These are phyloP conservation scores for Lipomyces orientalis DNA, from an alignment of 805 yeast species.

Conservation along the genomic window DNA sequence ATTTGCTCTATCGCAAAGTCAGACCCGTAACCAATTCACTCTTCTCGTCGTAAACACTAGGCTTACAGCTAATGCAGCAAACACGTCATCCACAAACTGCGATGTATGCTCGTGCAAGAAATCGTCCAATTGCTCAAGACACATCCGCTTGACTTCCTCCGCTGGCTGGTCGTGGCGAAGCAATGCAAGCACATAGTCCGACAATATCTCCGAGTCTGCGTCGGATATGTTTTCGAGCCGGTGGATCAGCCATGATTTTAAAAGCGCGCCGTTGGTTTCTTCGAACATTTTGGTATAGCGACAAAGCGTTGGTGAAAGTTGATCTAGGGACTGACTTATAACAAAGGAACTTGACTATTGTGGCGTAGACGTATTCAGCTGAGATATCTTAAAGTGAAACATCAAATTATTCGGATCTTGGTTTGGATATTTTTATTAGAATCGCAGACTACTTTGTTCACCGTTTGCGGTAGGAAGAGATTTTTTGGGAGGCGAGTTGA, in stretches of 20 bases:
- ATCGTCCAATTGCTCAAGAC: conserved; percentile 50
- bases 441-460: too few relatives aligned
- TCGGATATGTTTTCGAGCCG: conserved; percentile 43
- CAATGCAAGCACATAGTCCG: conserved; percentile 54
- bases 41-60: neutral
- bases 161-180: conserved; percentile 48
- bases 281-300: conserved; percentile 17
- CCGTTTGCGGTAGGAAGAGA: too few relatives aligned
- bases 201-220: conserved; percentile 52
- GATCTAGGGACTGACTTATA: neutral
- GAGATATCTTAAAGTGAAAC: too few relatives aligned
- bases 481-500: too few relatives aligned
- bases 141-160: conserved; percentile 45
- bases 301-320: neutral
- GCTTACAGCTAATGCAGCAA: conserved; percentile 40
- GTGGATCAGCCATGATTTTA: conserved; percentile 44
- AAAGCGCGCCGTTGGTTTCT: conserved; percentile 14
- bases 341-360: neutral
- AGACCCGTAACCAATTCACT: conserved; percentile 1
- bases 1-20: neutral
- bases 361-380: neutral
- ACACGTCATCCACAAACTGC: conserved; percentile 46
- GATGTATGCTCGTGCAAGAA: conserved; percentile 45
- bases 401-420: too few relatives aligned
- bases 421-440: too few relatives aligned